Percentiles rank a stretch among this genome's conserved stretches.
Evolutionary conservation across 208 protist species (phyloP).

Genomic region (Strigomonas galati): DNA sequence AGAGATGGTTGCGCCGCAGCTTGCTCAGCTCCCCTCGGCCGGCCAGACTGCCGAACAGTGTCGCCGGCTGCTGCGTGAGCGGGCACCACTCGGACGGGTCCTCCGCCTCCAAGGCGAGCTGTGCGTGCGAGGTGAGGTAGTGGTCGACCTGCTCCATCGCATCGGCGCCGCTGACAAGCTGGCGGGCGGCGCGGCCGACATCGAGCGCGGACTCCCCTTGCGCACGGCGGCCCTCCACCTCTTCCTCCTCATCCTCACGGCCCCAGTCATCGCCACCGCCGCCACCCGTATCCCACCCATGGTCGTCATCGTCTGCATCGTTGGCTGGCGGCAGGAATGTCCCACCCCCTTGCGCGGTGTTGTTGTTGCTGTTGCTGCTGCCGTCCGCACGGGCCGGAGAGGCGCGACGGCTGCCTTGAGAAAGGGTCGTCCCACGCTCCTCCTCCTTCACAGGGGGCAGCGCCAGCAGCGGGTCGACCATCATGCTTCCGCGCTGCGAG

Average conservation of each 20-base stretch:
- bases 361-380: not conserved
- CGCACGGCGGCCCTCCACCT: constrained; percentile 16
- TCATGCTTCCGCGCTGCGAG: constrained; percentile 15
- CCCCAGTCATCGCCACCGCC: constrained; percentile 11
- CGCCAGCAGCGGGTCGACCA: constrained; percentile 43
- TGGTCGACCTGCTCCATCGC: constrained; percentile 68
- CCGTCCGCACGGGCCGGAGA: not conserved
- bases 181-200: constrained; percentile 39
- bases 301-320: constrained; percentile 14
- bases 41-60: not conserved
- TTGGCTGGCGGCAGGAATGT: not conserved
- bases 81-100: constrained; percentile 72
- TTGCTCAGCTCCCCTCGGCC: not conserved
- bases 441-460: constrained; percentile 27
- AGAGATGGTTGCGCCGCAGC: constrained; percentile 2
- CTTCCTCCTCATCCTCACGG: constrained; percentile 18
- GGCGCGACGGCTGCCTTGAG: constrained; percentile 6
- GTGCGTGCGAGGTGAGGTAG: constrained; percentile 34
- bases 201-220: not conserved
- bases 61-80: constrained; percentile 36
- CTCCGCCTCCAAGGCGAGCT: constrained; percentile 77
- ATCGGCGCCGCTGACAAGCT: constrained; percentile 54
- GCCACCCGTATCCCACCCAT: constrained; percentile 12
- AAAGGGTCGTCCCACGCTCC: not conserved
- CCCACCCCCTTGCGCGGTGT: not conserved